Percentiles rank a stretch among this genome's conserved stretches.
These are phyloP conservation scores for Rhazya stricta DNA, from an alignment of 257 asterid genomes.

Conservation along the genomic window DNA sequence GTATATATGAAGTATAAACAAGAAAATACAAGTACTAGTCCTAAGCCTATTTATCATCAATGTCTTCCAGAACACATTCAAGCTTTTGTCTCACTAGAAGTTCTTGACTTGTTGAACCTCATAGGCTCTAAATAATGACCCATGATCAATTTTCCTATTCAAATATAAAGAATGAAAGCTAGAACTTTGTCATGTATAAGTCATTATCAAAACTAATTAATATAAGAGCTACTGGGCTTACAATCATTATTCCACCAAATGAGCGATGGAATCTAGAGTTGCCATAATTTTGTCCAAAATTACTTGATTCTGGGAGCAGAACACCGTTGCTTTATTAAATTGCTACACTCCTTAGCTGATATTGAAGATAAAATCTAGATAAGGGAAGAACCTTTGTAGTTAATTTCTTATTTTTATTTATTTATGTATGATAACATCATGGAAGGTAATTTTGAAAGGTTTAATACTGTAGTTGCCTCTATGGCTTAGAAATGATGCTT, in stretches of 20 bases:
- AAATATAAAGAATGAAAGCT: no score
- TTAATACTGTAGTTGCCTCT: background rate
- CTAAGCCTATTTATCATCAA: no score
- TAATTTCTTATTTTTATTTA: background rate
- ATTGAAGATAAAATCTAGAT: background rate
- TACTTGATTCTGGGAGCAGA: background rate
- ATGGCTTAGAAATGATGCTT: constrained; percentile 4
- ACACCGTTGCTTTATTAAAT: background rate
- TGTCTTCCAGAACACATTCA: no score
- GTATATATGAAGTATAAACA: no score
- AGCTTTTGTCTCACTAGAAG: no score
- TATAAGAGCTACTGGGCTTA: no score
- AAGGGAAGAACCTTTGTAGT: background rate
- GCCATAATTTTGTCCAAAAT: no score
- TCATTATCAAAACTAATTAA: no score
- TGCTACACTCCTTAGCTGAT: background rate
- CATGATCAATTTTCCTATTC: no score
- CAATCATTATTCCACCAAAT: background rate
- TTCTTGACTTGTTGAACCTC: no score
- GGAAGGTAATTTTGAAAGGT: background rate
- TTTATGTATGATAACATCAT: background rate
- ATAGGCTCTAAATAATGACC: no score
- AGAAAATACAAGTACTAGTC: no score
- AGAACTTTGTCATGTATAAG: background rate
- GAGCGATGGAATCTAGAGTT: background rate